Evolutionary conservation across 345 rosid species (phyloP).

Genomic region (Alliaria petiolata): DNA sequence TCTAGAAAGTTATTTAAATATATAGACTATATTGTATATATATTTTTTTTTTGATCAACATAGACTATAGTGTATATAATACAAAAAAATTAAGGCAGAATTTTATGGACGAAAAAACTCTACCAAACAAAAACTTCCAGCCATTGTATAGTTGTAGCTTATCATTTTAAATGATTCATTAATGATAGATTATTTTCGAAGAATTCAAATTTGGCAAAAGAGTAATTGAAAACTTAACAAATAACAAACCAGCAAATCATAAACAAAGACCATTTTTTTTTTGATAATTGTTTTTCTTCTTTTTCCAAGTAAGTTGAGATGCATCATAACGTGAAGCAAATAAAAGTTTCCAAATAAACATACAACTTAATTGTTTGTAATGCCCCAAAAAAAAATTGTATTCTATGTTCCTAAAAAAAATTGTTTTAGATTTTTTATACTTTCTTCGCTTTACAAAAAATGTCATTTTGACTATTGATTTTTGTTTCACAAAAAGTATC

Average conservation of each 20-base stretch:
- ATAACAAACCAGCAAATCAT: neutral
- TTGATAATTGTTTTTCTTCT: neutral
- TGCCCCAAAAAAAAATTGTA: neutral
- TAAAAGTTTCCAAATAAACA: neutral
- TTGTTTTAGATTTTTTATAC: no score
- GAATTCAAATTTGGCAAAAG: no score
- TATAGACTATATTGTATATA: no score
- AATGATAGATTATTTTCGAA: neutral
- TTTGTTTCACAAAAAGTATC: no score
- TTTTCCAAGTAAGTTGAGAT: neutral
- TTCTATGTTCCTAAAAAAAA: no score
- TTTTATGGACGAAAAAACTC: neutral
- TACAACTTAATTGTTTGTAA: neutral
- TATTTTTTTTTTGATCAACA: no score
- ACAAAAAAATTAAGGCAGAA: neutral
- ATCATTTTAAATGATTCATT: no score
- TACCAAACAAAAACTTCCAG: neutral
- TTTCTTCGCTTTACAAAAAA: no score
- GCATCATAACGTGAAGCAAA: neutral
- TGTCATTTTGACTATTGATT: no score
- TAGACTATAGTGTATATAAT: no score
- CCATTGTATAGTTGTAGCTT: no score
- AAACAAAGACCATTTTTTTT: neutral
- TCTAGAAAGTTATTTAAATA: neutral
- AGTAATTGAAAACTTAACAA: neutral